A percentile compares a stretch with the other conserved stretches of the same genome.
phyloP scores from a whole-genome alignment of 805 yeast genomes.

The Nakazawaea ernobii region DNA sequence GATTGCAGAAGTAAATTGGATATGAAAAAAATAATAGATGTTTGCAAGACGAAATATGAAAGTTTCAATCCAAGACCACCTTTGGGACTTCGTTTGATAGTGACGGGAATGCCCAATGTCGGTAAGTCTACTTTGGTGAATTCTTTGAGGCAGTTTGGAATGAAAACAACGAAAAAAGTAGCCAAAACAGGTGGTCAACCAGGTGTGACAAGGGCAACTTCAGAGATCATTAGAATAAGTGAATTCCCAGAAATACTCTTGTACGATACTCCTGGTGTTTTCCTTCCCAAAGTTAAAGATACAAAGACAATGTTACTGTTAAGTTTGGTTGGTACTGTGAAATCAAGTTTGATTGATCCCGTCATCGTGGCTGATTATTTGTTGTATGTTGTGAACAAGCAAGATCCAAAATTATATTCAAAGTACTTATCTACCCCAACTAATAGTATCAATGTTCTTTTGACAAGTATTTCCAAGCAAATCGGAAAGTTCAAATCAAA shows the following conservation, averaged over 20 bases:
- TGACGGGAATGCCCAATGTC: slow-evolving; percentile 96
- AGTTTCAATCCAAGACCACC: slow-evolving; percentile 69
- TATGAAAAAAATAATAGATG: slow-evolving; percentile 42
- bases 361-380: slow-evolving; percentile 82
- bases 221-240: slow-evolving; percentile 65
- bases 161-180: slow-evolving; percentile 43
- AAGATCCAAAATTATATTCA: slow-evolving; percentile 38
- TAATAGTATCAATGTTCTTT: slow-evolving; percentile 56
- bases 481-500: slow-evolving; percentile 21
- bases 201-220: slow-evolving; percentile 80
- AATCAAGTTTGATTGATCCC: slow-evolving; percentile 68
- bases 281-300: slow-evolving; percentile 66
- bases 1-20: slow-evolving; percentile 52
- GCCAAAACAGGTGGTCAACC: slow-evolving; percentile 85
- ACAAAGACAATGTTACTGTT: slow-evolving; percentile 69
- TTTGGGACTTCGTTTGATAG: slow-evolving; percentile 67
- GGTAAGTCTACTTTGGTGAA: slow-evolving; percentile 91
- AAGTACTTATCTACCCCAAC: slow-evolving; percentile 58
- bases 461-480: slow-evolving; percentile 40
- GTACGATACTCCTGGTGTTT: slow-evolving; percentile 92
- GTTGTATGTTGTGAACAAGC: slow-evolving; percentile 65
- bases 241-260: slow-evolving; percentile 59
- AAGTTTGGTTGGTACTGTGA: slow-evolving; percentile 71
- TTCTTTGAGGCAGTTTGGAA: slow-evolving; percentile 43
- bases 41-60: slow-evolving; percentile 39